A percentile compares a stretch with the other conserved stretches of the same genome.
Conservation (phyloP, 495 filamentous ascomycete genomes). For the Annulohypoxylon stygium region DNA sequence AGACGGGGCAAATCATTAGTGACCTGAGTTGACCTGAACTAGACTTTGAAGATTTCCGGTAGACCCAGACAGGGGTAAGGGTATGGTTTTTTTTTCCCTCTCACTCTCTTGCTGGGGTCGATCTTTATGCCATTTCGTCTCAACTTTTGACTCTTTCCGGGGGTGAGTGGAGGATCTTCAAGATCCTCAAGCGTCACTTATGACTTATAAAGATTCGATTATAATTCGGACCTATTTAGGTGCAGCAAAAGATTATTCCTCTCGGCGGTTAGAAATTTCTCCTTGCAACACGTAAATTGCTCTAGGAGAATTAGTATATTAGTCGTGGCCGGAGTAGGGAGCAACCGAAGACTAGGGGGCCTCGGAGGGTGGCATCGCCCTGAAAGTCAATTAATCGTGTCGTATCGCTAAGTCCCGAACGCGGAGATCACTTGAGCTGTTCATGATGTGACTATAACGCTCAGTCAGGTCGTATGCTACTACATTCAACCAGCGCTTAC, state of each 20-base stretch:
- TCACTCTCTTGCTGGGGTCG: constrained; percentile 25
- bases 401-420: constrained; percentile 47
- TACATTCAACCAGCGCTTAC: constrained; percentile 18
- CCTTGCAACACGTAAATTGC: constrained; percentile 33
- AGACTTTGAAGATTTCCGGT: constrained; percentile 36
- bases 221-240: constrained; percentile 16
- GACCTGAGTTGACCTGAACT: constrained; percentile 30
- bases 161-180: constrained; percentile 27
- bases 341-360: constrained; percentile 24
- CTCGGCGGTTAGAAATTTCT: constrained; percentile 11
- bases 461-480: constrained; percentile 33
- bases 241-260: neutral
- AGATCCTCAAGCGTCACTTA: constrained; percentile 15
- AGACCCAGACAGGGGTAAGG: constrained; percentile 37
- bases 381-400: constrained; percentile 49
- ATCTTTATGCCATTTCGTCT: constrained; percentile 39
- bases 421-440: constrained; percentile 50
- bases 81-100: constrained; percentile 9
- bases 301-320: constrained; percentile 17
- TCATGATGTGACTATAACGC: constrained; percentile 41
- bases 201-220: constrained; percentile 27
- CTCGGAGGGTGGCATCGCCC: constrained; percentile 43
- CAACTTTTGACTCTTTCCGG: constrained; percentile 26
- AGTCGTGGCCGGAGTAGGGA: constrained; percentile 22
- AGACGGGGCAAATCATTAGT: constrained; percentile 37